Evolutionary conservation across 1,284 basidiomycete species (phyloP).

Genomic region (Thelephora terrestris): DNA sequence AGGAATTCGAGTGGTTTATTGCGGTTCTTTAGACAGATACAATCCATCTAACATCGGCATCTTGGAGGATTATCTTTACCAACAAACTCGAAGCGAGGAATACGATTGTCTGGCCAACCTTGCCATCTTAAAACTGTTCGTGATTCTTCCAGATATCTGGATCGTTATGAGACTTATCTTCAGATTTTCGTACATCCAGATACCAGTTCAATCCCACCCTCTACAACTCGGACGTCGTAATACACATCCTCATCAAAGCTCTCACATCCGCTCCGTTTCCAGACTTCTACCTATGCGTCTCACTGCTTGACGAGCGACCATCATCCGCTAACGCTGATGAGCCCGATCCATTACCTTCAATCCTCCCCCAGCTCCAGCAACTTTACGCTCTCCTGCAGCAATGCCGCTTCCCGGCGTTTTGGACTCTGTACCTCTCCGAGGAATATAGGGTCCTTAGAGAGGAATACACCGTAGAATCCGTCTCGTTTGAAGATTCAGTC

Average conservation of each 20-base stretch:
- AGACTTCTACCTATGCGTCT: conserved; percentile 90
- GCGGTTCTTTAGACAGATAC: conserved; percentile 68
- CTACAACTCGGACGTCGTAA: conserved; percentile 86
- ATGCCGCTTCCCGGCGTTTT: conserved; percentile 88
- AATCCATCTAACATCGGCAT: conserved; percentile 90
- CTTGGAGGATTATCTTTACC: conserved; percentile 90
- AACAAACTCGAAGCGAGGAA: conserved; percentile 82
- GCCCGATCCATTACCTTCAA: conserved; percentile 63
- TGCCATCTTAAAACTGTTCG: conserved; percentile 77
- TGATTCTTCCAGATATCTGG: conserved; percentile 8
- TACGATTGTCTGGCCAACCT: conserved; percentile 93
- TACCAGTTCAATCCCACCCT: conserved; percentile 96
- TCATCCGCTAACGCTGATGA: conserved; percentile 58
- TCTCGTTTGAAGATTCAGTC: conserved; percentile 75
- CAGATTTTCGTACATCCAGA: conserved; percentile 29
- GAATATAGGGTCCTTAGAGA: conserved; percentile 64
- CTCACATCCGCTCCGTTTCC: conserved; percentile 76
- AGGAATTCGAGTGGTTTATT: neutral
- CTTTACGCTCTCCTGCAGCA: conserved; percentile 75
- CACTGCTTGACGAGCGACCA: conserved; percentile 74
- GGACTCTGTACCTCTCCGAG: conserved; percentile 63
- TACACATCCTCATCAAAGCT: conserved; percentile 92
- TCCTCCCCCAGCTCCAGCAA: conserved; percentile 67
- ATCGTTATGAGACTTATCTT: neutral
- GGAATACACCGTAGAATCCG: conserved; percentile 76